Percentiles rank a stretch among this genome's conserved stretches.
Conservation (phyloP, 352 stramenopile species). For the Phytophthora pistaciae region DNA sequence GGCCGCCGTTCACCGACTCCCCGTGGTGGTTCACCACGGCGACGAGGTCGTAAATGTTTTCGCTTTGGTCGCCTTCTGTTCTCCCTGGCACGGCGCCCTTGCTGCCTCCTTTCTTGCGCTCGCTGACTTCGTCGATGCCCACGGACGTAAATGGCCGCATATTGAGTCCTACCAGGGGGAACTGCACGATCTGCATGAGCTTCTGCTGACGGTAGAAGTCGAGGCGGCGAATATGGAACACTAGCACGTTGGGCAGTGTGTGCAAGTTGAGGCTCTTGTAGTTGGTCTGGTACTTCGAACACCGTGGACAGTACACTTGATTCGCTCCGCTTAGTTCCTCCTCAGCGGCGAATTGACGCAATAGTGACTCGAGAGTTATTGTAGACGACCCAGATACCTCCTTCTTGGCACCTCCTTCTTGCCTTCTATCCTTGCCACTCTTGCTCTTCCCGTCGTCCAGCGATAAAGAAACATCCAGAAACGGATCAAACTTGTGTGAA, state of each 20-base stretch:
- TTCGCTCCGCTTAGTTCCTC: constrained; percentile 67
- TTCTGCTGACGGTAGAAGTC: constrained; percentile 78
- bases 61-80: constrained; percentile 21
- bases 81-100: constrained; percentile 12
- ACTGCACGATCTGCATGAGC: constrained; percentile 53
- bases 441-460: constrained; percentile 37
- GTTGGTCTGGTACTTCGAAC: constrained; percentile 63
- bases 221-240: constrained; percentile 81
- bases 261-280: constrained; percentile 74
- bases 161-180: constrained; percentile 54
- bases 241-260: constrained; percentile 72
- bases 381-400: background rate
- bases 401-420: constrained; percentile 3
- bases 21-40: constrained; percentile 78
- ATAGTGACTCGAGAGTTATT: constrained; percentile 47
- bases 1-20: constrained; percentile 69
- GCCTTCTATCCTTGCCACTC: background rate
- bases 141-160: constrained; percentile 48
- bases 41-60: constrained; percentile 71
- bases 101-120: constrained; percentile 21
- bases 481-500: constrained; percentile 74
- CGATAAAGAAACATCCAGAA: constrained; percentile 78
- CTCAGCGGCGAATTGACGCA: constrained; percentile 59
- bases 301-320: constrained; percentile 71
- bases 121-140: constrained; percentile 26